phyloP scores from a whole-genome alignment of 352 stramenopile genomes.

The Globisporangium sylvaticum region DNA sequence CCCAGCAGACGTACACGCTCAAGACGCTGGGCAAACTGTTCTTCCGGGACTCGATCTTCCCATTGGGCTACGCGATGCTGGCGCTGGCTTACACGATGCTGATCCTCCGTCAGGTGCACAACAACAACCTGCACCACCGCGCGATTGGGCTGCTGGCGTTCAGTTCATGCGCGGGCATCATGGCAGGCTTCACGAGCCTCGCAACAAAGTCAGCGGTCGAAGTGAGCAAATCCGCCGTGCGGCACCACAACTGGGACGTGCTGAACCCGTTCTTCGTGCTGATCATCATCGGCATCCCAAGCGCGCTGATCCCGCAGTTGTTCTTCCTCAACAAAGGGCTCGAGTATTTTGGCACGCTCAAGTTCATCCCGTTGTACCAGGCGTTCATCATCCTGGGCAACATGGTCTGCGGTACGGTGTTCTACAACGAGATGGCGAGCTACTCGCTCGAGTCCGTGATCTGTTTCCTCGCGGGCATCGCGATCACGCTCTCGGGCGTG shows the following conservation, averaged over 20 bases:
- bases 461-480: constrained; percentile 50
- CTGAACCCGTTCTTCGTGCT: constrained; percentile 72
- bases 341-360: constrained; percentile 74
- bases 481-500: constrained; percentile 56
- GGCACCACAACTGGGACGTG: constrained; percentile 35
- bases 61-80: constrained; percentile 44
- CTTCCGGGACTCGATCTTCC: constrained; percentile 54
- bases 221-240: constrained; percentile 50
- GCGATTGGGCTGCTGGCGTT: constrained; percentile 55
- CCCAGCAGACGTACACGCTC: constrained; percentile 54
- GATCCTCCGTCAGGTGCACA: constrained; percentile 52
- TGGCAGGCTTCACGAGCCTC: constrained; percentile 74
- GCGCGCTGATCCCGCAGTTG: constrained; percentile 56
- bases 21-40: constrained; percentile 40
- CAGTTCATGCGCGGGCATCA: constrained; percentile 68
- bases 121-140: constrained; percentile 41
- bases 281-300: constrained; percentile 53
- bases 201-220: constrained; percentile 74
- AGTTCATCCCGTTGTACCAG: constrained; percentile 81
- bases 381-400: constrained; percentile 83
- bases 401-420: constrained; percentile 69
- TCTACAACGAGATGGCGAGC: constrained; percentile 74
- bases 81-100: constrained; percentile 44
- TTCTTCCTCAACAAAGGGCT: constrained; percentile 80
- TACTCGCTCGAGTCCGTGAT: constrained; percentile 42